Evolutionary conservation across 495 filamentous ascomycete genomes (phyloP), one percentile per base, ranked within the genome.

Genomic region (Hypomontagnella submonticulosa): DNA sequence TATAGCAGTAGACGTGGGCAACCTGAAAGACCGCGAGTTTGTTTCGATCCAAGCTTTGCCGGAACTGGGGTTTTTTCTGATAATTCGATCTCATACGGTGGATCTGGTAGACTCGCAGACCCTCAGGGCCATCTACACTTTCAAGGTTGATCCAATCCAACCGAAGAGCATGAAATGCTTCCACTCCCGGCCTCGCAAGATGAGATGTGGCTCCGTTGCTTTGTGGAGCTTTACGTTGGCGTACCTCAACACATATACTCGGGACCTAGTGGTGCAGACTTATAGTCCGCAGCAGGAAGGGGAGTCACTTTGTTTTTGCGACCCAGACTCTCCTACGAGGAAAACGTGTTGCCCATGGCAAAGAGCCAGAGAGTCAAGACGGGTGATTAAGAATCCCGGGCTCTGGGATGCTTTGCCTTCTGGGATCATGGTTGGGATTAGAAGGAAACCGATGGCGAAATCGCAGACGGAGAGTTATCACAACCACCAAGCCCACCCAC

Each of bases 131-230:
- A 77, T 88, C 36, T 79, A 87, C 62, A 83, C 80, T 5, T 85
- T 90, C 48, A 54, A 70, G 34, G 87, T 85, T 1, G 83, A 84
- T 18, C 77, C 79, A 16, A 84, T 88, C 64, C 81, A 83, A 32
- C 79, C 78, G 8, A 77, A 79, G 8, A 81, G 84, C 0, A 66
- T 88, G 11, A 78, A 78, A 47, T 84, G 79, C 8, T 82, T 84
- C 51, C 77, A 81, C 57, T 76, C 79, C 0, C 65, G 75, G 10
- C 81, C 80, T 0, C 65, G 80, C 41, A 75, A 75, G 48, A 81
- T 80, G 44, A 76, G 79, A 42, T 81, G 79, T 16, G 81, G 80
- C 12, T 82, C 80, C 9, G 65, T 79, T 4, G 77, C 80, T 7
- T 71, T 89, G 0, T 73, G 77, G 30, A 84, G 79, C 11, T 76